Percentiles rank a stretch among this genome's conserved stretches.
phyloP scores from a whole-genome alignment of 164 flowering plant genomes.

The Umbilicus rupestris region DNA sequence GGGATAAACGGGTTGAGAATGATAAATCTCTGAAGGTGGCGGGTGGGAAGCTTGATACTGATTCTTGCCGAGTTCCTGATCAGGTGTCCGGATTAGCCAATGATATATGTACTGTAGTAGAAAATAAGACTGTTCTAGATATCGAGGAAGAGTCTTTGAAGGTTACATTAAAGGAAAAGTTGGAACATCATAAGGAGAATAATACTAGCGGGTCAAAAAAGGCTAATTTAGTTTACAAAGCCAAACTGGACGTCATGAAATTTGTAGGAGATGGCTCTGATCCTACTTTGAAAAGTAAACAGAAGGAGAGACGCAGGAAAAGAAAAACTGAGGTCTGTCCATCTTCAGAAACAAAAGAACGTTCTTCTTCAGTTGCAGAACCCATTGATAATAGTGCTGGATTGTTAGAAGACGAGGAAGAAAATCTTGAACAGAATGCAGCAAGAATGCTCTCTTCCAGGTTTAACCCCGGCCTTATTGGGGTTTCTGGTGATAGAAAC shows the following conservation, averaged over 20 bases:
- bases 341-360: not conserved
- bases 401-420: constrained; percentile 59
- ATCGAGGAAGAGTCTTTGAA: constrained; percentile 14
- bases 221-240: constrained; percentile 16
- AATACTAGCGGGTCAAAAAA: constrained; percentile 15
- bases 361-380: constrained; percentile 20
- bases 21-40: constrained; percentile 16
- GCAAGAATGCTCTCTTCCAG: constrained; percentile 97
- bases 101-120: constrained; percentile 11
- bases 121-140: constrained; percentile 10
- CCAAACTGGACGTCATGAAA: constrained; percentile 19
- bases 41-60: constrained; percentile 2
- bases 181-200: constrained; percentile 29
- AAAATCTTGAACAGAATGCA: constrained; percentile 94
- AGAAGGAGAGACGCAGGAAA: constrained; percentile 24
- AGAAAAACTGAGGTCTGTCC: constrained; percentile 8
- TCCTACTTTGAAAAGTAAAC: constrained; percentile 20
- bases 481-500: constrained; percentile 34
- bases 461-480: constrained; percentile 81
- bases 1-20: constrained; percentile 40
- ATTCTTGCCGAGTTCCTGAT: constrained; percentile 15
- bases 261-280: constrained; percentile 18
- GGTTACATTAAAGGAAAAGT: constrained; percentile 17
- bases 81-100: constrained; percentile 17
- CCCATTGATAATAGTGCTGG: constrained; percentile 14